phyloP scores from a whole-genome alignment of 768 basidiomycete genomes.

The Cyclocybe cylindracea region DNA sequence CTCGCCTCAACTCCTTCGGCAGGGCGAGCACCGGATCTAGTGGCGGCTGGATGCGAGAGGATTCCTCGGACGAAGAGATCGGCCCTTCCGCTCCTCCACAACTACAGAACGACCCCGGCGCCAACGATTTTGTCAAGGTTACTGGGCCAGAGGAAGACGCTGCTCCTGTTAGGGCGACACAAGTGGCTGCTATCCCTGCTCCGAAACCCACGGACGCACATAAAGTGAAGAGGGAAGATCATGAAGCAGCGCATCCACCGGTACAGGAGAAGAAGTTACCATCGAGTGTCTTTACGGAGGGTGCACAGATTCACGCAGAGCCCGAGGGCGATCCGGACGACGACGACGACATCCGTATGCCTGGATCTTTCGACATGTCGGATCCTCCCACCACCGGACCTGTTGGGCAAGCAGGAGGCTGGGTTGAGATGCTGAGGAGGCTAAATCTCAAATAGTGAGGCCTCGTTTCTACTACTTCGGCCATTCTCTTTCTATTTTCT shows the following conservation, averaged over 20 bases:
- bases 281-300: conserved; percentile 5
- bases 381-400: conserved; percentile 7
- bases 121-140: conserved; percentile 44
- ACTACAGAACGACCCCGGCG: conserved; percentile 25
- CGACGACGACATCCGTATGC: conserved; percentile 37
- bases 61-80: conserved; percentile 31
- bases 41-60: conserved; percentile 25
- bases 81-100: background rate
- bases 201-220: background rate
- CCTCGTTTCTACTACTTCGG: conserved; percentile 1
- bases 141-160: conserved; percentile 24
- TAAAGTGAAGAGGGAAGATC: conserved; percentile 6
- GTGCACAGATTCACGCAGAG: conserved; percentile 16
- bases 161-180: conserved; percentile 4
- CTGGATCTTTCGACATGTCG: conserved; percentile 49
- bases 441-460: conserved; percentile 25
- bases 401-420: conserved; percentile 13
- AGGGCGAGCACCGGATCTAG: conserved; percentile 16
- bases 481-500: too few species aligned
- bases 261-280: background rate
- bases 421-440: conserved; percentile 32
- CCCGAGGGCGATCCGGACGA: conserved; percentile 11
- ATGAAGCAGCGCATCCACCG: background rate
- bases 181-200: background rate
- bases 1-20: conserved; percentile 37